Evolutionary conservation across 2,329 filamentous ascomycete species (phyloP).

Genomic region (Paecilomyces sp.): DNA sequence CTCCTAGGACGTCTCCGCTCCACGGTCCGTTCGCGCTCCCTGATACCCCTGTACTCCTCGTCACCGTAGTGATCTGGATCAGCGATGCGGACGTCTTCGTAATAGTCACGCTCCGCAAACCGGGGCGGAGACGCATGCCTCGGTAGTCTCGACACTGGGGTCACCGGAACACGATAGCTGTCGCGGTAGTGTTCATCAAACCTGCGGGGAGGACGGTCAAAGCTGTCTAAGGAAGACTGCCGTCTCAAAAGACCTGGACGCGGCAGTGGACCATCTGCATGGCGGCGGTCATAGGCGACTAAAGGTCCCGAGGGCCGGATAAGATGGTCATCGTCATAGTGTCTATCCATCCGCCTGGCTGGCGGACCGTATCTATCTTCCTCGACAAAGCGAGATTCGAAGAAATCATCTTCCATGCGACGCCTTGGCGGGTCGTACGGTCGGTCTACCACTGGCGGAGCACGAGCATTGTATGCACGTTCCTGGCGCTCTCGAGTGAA

Average conservation of each 20-base stretch:
- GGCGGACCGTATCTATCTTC: constrained; percentile 38
- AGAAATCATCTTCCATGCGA: constrained; percentile 31
- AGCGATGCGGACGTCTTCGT: constrained; percentile 61
- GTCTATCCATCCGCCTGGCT: constrained; percentile 27
- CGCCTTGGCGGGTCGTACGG: constrained; percentile 3
- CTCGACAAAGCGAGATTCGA: constrained; percentile 33
- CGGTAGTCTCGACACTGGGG: constrained; percentile 5
- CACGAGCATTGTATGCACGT: constrained; percentile 25
- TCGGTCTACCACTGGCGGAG: constrained; percentile 13
- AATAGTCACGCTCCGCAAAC: constrained; percentile 50
- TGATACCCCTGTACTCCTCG: constrained; percentile 61
- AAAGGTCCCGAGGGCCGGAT: constrained; percentile 43
- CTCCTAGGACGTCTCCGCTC: constrained; percentile 42
- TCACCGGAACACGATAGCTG: constrained; percentile 44
- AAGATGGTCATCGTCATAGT: constrained; percentile 36
- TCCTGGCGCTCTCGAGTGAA: constrained; percentile 38
- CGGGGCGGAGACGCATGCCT: constrained; percentile 48
- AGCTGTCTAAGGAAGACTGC: constrained; percentile 85
- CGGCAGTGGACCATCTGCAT: constrained; percentile 47
- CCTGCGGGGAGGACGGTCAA: constrained; percentile 63
- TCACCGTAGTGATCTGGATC: constrained; percentile 64
- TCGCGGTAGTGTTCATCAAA: constrained; percentile 34
- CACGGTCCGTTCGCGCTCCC: constrained; percentile 53
- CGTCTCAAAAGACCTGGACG: constrained; percentile 67
- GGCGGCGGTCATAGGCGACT: constrained; percentile 50